Conservation (phyloP, 805 yeast species). For the Barnettozyma sucrosica region DNA sequence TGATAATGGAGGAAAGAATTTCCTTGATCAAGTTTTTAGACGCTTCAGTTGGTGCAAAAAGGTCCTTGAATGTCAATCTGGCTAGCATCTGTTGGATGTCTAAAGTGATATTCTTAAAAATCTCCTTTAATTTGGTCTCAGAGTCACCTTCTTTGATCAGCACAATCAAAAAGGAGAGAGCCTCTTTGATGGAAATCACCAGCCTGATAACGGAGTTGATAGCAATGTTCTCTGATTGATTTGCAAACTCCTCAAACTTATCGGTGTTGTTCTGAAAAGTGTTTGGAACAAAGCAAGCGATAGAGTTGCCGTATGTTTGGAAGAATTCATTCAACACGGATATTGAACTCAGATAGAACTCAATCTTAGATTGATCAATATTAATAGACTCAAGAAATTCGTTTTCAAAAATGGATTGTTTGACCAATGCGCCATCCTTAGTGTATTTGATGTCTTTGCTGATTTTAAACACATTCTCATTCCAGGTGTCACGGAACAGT, state of each 20-base stretch:
- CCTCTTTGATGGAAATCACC: constrained; percentile 77
- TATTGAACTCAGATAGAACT: constrained; percentile 65
- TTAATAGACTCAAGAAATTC: constrained; percentile 33
- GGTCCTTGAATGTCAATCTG: constrained; percentile 62
- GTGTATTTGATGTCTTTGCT: constrained; percentile 29
- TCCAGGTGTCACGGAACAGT: constrained; percentile 77
- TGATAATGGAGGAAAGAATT: constrained; percentile 80
- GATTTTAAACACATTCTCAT: constrained; percentile 52
- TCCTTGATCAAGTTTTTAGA: constrained; percentile 65
- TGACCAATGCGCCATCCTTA: constrained; percentile 27
- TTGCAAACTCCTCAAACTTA: constrained; percentile 54
- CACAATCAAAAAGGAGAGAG: constrained; percentile 79
- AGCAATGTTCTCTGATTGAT: constrained; percentile 89
- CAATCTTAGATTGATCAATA: constrained; percentile 47
- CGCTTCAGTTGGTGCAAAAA: constrained; percentile 64
- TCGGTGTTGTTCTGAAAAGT: constrained; percentile 35
- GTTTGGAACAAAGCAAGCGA: constrained; percentile 59
- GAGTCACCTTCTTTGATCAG: constrained; percentile 63
- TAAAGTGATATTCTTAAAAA: constrained; percentile 60
- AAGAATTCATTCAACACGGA: constrained; percentile 66
- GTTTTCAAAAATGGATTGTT: constrained; percentile 34
- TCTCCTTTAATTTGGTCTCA: constrained; percentile 40
- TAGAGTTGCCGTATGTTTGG: constrained; percentile 53
- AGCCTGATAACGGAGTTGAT: constrained; percentile 71
- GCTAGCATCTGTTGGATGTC: constrained; percentile 67